Conservation (phyloP, 106 monocot species). For the Iris macrosiphon region DNA sequence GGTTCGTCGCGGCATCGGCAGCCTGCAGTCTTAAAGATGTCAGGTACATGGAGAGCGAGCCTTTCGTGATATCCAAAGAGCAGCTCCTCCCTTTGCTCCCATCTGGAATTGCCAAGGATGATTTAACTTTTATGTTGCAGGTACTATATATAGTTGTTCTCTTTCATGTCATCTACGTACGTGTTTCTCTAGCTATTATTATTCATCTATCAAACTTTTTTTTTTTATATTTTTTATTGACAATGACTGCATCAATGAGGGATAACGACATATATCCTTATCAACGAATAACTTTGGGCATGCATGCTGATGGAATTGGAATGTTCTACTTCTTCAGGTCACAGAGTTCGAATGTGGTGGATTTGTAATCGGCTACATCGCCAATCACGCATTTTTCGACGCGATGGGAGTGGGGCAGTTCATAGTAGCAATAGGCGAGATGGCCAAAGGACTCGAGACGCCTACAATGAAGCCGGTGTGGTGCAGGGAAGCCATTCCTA, state of each 20-base stretch:
- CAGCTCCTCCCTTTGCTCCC: constrained; percentile 24
- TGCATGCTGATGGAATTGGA: no score
- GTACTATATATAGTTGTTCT: no score
- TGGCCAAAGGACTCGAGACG: constrained; percentile 12
- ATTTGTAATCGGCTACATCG: constrained; percentile 12
- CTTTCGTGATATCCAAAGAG: constrained; percentile 17
- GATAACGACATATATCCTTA: no score
- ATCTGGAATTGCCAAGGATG: no score
- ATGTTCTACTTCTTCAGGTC: no score
- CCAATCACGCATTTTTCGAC: constrained; percentile 22
- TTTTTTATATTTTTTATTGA: no score
- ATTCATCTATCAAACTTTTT: no score
- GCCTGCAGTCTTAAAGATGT: constrained; percentile 17
- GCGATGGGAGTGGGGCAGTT: constrained; percentile 19
- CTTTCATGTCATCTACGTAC: no score
- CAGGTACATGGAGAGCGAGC: constrained; percentile 21
- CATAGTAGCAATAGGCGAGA: constrained; percentile 15
- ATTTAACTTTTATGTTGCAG: no score
- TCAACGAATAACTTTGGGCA: no score
- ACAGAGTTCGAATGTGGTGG: constrained; percentile 25
- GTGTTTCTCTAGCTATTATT: no score
- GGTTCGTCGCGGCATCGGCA: constrained; percentile 22
- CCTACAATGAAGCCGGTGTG: constrained; percentile 9
- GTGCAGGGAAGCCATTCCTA: constrained; percentile 13
- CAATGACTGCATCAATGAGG: no score